Evolutionary conservation across 2,329 filamentous ascomycete species (phyloP), one percentile per base, ranked within the genome.

Genomic region (Colletotrichum trifolii): DNA sequence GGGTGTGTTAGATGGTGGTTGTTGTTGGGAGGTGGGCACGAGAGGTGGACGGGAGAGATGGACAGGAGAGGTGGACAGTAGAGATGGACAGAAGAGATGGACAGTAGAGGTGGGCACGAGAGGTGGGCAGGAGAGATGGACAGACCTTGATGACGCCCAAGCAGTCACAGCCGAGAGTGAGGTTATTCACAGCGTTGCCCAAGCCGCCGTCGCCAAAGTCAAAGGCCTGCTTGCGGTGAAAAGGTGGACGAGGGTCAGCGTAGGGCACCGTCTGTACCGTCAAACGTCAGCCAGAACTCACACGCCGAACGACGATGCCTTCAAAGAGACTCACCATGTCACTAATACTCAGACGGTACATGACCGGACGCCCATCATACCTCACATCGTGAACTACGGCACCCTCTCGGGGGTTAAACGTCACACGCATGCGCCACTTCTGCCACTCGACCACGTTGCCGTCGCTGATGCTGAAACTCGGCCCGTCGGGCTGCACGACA

Each of bases 171-270:
- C 89, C 89, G 2, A 91, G 81, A n/a, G 82, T 80, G 2, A 92
- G 80, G 68, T 91, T 91, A 73, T 91, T 91, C 17, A 88, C 86
- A 67, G 83, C 86, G 52, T 85, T 83, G 4, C 89, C 89, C 39
- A 87, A 85, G n/a, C 88, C 89, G 12, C 84, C 87, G 66, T 91
- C 88, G 3, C 89, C 89, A 68, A 91, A 88, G 71, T 91, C 89
- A 68, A 91, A 91, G 4, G 88, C 89, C 67, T 89, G 87, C 71
- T 91, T 91, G 36, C 64, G 61, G 52, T 66, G 66, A 46, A 68
- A 68, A 4, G 66, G 66, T 8, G 63, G 52, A 10, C 66, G 63
- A 36, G 66, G 66, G 12, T 68, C 66, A 25, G 66, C 66, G 11
- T 68, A 68, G 1, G 63, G 66, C 2, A 67, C 66, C 33, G 62